Evolutionary conservation across 1,284 basidiomycete genomes (phyloP).

Genomic region (Sanghuangporus baumii): DNA sequence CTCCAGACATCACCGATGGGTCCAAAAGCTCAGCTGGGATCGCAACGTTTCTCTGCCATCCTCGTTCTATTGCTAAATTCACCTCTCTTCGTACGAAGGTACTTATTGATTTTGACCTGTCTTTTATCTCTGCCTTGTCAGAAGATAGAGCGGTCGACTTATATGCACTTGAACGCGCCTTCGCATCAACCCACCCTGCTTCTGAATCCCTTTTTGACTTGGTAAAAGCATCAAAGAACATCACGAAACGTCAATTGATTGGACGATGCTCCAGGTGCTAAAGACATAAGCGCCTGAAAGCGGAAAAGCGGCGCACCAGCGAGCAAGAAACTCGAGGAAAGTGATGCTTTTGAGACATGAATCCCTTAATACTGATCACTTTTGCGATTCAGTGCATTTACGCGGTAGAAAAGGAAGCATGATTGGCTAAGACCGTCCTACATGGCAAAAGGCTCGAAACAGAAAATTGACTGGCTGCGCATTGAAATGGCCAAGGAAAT

Average conservation of each 20-base stretch:
- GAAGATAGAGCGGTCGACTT: slow-evolving; percentile 95
- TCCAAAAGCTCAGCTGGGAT: slow-evolving; percentile 25
- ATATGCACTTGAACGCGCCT: slow-evolving; percentile 97
- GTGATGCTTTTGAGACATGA: slow-evolving; percentile 27
- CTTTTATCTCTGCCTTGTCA: slow-evolving; percentile 66
- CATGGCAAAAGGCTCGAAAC: neutral
- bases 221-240: slow-evolving; percentile 33
- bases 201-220: slow-evolving; percentile 72
- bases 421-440: slow-evolving; percentile 53
- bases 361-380: slow-evolving; percentile 4
- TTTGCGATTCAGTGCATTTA: slow-evolving; percentile 50
- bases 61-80: neutral
- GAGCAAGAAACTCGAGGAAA: slow-evolving; percentile 72
- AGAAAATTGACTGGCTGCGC: no score
- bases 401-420: slow-evolving; percentile 85
- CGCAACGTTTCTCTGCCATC: slow-evolving; percentile 22
- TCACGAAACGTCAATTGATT: neutral
- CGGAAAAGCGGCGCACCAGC: slow-evolving; percentile 72
- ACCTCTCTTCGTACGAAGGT: slow-evolving; percentile 36
- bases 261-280: slow-evolving; percentile 38
- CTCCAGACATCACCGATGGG: slow-evolving; percentile 20
- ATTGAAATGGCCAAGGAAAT: no score
- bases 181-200: slow-evolving; percentile 90
- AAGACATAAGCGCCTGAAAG: slow-evolving; percentile 53
- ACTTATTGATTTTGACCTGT: slow-evolving; percentile 93